These are phyloP conservation scores for Aspergillus sp. DNA, from an alignment of 2,329 filamentous ascomycete species.

Conservation along the genomic window DNA sequence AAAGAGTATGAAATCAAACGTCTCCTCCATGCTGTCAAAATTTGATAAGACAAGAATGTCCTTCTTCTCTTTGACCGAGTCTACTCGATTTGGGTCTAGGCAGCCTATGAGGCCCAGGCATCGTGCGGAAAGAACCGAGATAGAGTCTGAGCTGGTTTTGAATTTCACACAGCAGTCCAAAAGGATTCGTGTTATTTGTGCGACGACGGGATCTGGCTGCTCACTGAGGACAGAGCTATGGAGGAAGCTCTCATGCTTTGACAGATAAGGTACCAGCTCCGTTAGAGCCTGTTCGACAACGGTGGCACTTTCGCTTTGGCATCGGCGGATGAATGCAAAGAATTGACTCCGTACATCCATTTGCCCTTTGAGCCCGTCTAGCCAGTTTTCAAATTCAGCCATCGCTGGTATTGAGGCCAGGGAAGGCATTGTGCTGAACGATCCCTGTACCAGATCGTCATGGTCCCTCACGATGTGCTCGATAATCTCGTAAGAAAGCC, in stretches of 20 bases:
- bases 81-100: conserved; percentile 82
- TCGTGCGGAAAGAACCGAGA: conserved; percentile 67
- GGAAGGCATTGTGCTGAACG: conserved; percentile 71
- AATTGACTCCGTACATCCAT: conserved; percentile 63
- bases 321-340: conserved; percentile 63
- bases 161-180: conserved; percentile 82
- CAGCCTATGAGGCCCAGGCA: conserved; percentile 87
- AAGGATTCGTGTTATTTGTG: conserved; percentile 65
- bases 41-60: conserved; percentile 85
- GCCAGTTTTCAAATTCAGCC: conserved; percentile 57
- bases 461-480: conserved; percentile 59
- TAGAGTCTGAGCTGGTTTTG: conserved; percentile 58
- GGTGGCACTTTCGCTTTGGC: conserved; percentile 74
- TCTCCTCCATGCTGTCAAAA: conserved; percentile 70
- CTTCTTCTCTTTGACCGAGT: conserved; percentile 67
- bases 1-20: conserved; percentile 77
- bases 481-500: conserved; percentile 58
- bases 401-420: conserved; percentile 65
- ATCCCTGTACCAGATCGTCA: conserved; percentile 53
- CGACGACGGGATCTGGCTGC: conserved; percentile 69
- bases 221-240: conserved; percentile 76
- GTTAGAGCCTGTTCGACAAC: conserved; percentile 75
- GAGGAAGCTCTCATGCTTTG: conserved; percentile 66
- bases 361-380: conserved; percentile 58
- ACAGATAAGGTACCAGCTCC: conserved; percentile 70